Conservation (phyloP, 805 yeast species). For the Tetrapisispora arboricola region DNA sequence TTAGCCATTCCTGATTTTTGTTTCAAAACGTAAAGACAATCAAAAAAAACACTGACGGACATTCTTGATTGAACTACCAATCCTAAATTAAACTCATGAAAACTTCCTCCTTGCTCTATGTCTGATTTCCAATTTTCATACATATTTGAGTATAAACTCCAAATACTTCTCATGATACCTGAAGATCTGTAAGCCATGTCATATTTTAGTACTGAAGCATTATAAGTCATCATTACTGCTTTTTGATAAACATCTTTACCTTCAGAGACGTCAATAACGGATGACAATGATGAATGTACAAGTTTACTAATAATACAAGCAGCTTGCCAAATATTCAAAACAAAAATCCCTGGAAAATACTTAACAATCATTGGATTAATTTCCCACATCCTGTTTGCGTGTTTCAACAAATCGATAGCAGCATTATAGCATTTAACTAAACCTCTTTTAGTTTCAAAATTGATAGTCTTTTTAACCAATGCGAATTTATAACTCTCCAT, state of each 20-base stretch:
- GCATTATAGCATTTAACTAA: slow-evolving; percentile 72
- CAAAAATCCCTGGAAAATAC: slow-evolving; percentile 75
- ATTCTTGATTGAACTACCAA: slow-evolving; percentile 69
- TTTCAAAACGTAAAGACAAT: slow-evolving; percentile 72
- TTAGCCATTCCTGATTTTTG: slow-evolving; percentile 83
- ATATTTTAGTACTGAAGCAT: slow-evolving; percentile 79
- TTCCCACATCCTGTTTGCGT: slow-evolving; percentile 51
- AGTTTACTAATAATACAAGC: slow-evolving; percentile 74
- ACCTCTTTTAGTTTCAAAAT: slow-evolving; percentile 59
- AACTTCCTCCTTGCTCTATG: slow-evolving; percentile 2
- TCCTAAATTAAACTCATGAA: slow-evolving; percentile 27
- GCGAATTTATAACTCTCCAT: slow-evolving; percentile 1
- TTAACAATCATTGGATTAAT: slow-evolving; percentile 53
- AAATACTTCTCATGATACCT: slow-evolving; percentile 87
- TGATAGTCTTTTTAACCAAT: slow-evolving; percentile 2
- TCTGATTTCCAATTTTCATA: slow-evolving; percentile 39
- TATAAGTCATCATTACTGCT: slow-evolving; percentile 58
- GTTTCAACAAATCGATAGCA: slow-evolving; percentile 59
- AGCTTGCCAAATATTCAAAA: slow-evolving; percentile 84
- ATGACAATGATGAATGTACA: slow-evolving; percentile 61
- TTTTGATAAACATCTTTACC: slow-evolving; percentile 62
- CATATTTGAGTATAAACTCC: slow-evolving; percentile 73
- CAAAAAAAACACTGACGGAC: slow-evolving; percentile 90
- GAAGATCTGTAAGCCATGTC: slow-evolving; percentile 89
- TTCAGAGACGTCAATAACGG: slow-evolving; percentile 53